phyloP scores from a whole-genome alignment of 176 grass and related monocot species.

The Stipa capillata region DNA sequence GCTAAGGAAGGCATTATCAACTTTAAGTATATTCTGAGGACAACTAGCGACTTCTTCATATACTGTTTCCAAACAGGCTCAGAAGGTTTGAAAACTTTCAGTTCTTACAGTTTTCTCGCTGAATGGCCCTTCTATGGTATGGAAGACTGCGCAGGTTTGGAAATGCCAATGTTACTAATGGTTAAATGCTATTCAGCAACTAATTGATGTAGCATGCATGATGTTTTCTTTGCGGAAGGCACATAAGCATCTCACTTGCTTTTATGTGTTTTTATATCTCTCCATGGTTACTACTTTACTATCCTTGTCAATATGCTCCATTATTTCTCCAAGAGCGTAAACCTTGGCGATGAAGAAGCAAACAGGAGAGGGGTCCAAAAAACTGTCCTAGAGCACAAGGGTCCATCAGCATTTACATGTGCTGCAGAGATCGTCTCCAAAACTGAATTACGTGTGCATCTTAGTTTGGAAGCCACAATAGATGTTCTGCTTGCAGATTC shows the following conservation, averaged over 20 bases:
- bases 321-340: slow-evolving; percentile 56
- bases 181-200: neutral
- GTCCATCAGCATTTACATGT: slow-evolving; percentile 83
- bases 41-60: neutral
- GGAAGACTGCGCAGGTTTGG: neutral
- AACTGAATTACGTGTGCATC: slow-evolving; percentile 67
- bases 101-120: neutral
- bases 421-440: slow-evolving; percentile 91
- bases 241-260: too few species aligned
- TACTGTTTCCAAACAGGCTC: neutral
- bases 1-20: neutral
- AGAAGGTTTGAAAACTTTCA: neutral
- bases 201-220: neutral
- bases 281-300: neutral
- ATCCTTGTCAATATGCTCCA: neutral
- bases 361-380: slow-evolving; percentile 81
- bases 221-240: too few species aligned
- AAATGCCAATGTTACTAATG: neutral
- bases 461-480: slow-evolving; percentile 67
- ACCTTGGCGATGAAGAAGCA: slow-evolving; percentile 89
- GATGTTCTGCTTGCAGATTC: slow-evolving; percentile 83
- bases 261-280: neutral
- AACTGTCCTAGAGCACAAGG: slow-evolving; percentile 75
- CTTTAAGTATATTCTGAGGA: neutral
- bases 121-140: neutral